Evolutionary conservation across 768 basidiomycete species (phyloP).

Genomic region (Solioccasus polychromus): DNA sequence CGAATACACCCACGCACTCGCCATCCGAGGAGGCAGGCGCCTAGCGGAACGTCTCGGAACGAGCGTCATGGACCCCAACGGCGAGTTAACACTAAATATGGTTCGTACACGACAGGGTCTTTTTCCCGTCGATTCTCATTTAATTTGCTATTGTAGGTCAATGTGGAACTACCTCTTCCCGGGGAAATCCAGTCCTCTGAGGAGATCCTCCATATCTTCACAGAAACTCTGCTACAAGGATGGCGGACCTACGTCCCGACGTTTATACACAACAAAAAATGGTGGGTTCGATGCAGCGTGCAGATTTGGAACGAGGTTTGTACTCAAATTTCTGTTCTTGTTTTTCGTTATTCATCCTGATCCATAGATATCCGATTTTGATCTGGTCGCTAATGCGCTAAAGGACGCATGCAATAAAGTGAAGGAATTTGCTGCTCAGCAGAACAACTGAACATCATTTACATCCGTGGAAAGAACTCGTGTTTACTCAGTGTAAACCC

Average conservation of each 20-base stretch:
- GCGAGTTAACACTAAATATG: slow-evolving; percentile 68
- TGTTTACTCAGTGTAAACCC: too few species aligned
- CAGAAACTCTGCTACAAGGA: slow-evolving; percentile 17
- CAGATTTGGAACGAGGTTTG: slow-evolving; percentile 34
- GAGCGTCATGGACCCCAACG: slow-evolving; percentile 54
- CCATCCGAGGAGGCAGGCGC: slow-evolving; percentile 58
- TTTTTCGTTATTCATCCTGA: neutral
- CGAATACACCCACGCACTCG: slow-evolving; percentile 66
- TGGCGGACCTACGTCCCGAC: slow-evolving; percentile 14
- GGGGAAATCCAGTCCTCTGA: slow-evolving; percentile 20
- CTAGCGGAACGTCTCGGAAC: slow-evolving; percentile 65
- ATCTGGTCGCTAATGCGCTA: slow-evolving; percentile 26
- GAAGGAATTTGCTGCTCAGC: slow-evolving; percentile 4
- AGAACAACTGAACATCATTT: slow-evolving; percentile 3
- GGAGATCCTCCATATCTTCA: slow-evolving; percentile 14
- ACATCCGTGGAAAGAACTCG: too few species aligned
- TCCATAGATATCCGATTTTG: slow-evolving; percentile 32
- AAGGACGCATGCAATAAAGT: slow-evolving; percentile 22
- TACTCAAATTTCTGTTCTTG: neutral
- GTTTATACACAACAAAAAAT: slow-evolving; percentile 28
- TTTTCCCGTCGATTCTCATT: neutral
- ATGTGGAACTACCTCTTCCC: slow-evolving; percentile 39
- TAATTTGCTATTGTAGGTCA: slow-evolving; percentile 29
- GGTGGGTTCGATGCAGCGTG: slow-evolving; percentile 32
- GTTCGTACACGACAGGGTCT: slow-evolving; percentile 35